Evolutionary conservation across 1,284 basidiomycete species (phyloP).

Genomic region (Fomitopsis schrenkii): DNA sequence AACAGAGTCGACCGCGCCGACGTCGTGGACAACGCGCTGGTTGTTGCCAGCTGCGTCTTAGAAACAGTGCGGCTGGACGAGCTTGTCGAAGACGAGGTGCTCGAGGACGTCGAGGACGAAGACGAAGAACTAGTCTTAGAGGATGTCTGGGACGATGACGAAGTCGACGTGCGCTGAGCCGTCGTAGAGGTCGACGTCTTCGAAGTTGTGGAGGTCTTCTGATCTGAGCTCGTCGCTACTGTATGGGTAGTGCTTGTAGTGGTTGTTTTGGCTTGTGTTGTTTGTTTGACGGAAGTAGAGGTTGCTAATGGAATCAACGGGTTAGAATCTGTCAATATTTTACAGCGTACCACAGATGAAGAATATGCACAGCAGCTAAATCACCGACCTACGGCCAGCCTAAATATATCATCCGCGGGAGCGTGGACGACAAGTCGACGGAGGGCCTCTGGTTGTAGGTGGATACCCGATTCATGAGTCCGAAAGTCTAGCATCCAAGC

Average conservation of each 20-base stretch:
- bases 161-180: background rate
- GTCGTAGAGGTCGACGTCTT: background rate
- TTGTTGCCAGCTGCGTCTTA: background rate
- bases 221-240: background rate
- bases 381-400: too few species aligned
- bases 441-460: too few species aligned
- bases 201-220: background rate
- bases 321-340: background rate
- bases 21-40: conserved; percentile 2
- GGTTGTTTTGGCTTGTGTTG: background rate
- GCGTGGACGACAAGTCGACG: too few species aligned
- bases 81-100: background rate
- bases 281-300: background rate
- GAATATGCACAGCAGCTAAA: too few species aligned
- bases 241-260: background rate
- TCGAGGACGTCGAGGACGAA: conserved; percentile 1
- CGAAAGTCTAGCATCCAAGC: too few species aligned
- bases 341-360: too few species aligned
- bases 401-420: too few species aligned
- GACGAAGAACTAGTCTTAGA: conserved; percentile 3
- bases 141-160: background rate
- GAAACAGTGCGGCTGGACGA: background rate
- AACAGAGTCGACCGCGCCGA: background rate
- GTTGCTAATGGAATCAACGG: background rate
- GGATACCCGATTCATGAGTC: too few species aligned